Evolutionary conservation across 2,329 filamentous ascomycete species (phyloP), one percentile per base, ranked within the genome.

Genomic region (Penicillium italicum): DNA sequence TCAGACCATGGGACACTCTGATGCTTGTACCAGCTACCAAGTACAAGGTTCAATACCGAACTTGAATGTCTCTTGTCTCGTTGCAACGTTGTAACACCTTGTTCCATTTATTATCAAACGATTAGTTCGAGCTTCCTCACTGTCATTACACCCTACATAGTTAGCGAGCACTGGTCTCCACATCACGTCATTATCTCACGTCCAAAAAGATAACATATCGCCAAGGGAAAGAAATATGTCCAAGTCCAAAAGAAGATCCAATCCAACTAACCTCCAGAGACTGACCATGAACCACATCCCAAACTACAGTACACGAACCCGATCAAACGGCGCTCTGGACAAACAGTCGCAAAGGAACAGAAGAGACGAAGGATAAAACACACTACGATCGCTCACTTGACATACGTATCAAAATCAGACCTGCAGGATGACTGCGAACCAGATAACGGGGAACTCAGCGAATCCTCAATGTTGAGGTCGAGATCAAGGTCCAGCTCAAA

Each of bases 341-440:
- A 50, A 26, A 22, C 34, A 42, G 26, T 50, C 30, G 28, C 44
- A 56, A 28, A 38, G 36, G 26, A 48, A 41, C 30, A 61, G 8
- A 60, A 62, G 55, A 60, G 20, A 55, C 42, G 49, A 53, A 56
- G 26, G 38, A 42, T 3, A 16, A 46, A 55, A 16, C 31, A 56
- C 24, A 61, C 62, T 67, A 64, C 67, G 61, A 60, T 60, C 57
- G 62, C 62, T 74, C 68, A 70, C 63, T 71, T 65, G 61, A 69
- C 66, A 68, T 70, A 74, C 55, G 69, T 67, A 58, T 72, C 70
- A 54, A 71, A 61, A 58, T 72, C 73, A 49, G 69, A 62, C 51
- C 64, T 61, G 37, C 70, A 51, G 36, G 50, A 50, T 41, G 69
- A 61, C 59, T 74, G 70, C 28, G 66, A 62, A 44, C 69, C 67